Evolutionary conservation across 2,329 filamentous ascomycete genomes (phyloP).

Genomic region (Hymenoscyphus albidus): DNA sequence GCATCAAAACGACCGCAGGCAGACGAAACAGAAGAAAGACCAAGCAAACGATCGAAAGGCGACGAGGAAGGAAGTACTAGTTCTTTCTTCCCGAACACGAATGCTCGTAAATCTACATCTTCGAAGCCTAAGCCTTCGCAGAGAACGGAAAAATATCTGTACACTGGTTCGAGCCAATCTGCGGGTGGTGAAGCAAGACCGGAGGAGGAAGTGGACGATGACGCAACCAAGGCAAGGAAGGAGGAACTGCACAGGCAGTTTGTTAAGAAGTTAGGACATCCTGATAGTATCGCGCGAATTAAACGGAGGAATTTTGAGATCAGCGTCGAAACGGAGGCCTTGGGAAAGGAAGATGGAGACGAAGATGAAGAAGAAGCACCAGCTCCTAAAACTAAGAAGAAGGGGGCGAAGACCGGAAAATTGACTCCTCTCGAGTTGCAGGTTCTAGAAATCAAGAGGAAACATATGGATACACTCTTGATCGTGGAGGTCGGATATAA

Average conservation of each 20-base stretch:
- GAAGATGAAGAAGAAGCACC: slow-evolving; percentile 53
- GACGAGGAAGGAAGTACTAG: slow-evolving; percentile 40
- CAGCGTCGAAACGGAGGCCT: slow-evolving; percentile 48
- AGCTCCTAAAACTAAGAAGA: slow-evolving; percentile 58
- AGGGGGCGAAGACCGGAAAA: slow-evolving; percentile 67
- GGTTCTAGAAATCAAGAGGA: slow-evolving; percentile 87
- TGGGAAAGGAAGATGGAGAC: slow-evolving; percentile 50
- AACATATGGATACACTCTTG: slow-evolving; percentile 83
- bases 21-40: slow-evolving; percentile 43
- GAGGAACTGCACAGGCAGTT: slow-evolving; percentile 77
- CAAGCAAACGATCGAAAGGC: slow-evolving; percentile 45
- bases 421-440: slow-evolving; percentile 94
- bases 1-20: slow-evolving; percentile 49
- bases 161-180: slow-evolving; percentile 40
- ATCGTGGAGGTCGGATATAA: slow-evolving; percentile 98
- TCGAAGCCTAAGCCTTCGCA: slow-evolving; percentile 30
- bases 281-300: slow-evolving; percentile 69
- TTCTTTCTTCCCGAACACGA: slow-evolving; percentile 40
- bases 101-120: slow-evolving; percentile 33
- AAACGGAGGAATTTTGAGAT: slow-evolving; percentile 55
- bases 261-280: slow-evolving; percentile 82
- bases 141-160: slow-evolving; percentile 52
- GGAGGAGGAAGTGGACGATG: slow-evolving; percentile 45
- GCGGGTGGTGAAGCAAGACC: slow-evolving; percentile 29
- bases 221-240: slow-evolving; percentile 54